A percentile compares a stretch with the other conserved stretches of the same genome.
phyloP scores from a whole-genome alignment of 352 stramenopile genomes.

The Phytophthora foliorum region DNA sequence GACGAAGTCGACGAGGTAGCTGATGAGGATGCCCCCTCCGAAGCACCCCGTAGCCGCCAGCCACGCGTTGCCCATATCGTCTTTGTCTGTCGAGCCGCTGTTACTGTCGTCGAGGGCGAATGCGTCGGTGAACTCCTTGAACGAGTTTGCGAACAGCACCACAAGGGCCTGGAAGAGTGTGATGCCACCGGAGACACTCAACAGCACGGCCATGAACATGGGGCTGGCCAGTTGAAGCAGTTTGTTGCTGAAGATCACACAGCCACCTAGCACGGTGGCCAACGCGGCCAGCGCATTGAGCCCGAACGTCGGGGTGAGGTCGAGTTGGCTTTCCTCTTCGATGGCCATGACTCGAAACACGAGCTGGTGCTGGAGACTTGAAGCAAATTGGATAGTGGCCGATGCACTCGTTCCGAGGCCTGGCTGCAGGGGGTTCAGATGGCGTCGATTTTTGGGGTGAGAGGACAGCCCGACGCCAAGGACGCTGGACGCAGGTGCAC shows the following conservation, averaged over 20 bases:
- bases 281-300: conserved; percentile 66
- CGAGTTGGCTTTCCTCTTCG: conserved; percentile 38
- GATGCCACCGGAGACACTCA: conserved; percentile 77
- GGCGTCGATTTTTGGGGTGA: conserved; percentile 20
- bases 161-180: conserved; percentile 85
- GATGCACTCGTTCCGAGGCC: background rate
- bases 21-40: conserved; percentile 81
- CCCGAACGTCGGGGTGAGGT: conserved; percentile 54
- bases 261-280: conserved; percentile 68
- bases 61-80: conserved; percentile 61
- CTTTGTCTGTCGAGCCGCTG: conserved; percentile 13
- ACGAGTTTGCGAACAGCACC: conserved; percentile 65
- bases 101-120: conserved; percentile 37
- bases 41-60: conserved; percentile 88
- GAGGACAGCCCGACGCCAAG: conserved; percentile 19
- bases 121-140: conserved; percentile 51
- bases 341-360: conserved; percentile 32
- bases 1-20: conserved; percentile 63
- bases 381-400: conserved; percentile 35
- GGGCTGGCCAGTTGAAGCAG: conserved; percentile 71
- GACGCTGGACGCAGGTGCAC: conserved; percentile 37
- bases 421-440: conserved; percentile 27
- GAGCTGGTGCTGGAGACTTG: conserved; percentile 9
- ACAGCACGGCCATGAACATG: conserved; percentile 62
- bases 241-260: conserved; percentile 78